These are phyloP conservation scores for Fusarium sp. DNA, from an alignment of 2,329 filamentous ascomycete genomes.

Conservation along the genomic window DNA sequence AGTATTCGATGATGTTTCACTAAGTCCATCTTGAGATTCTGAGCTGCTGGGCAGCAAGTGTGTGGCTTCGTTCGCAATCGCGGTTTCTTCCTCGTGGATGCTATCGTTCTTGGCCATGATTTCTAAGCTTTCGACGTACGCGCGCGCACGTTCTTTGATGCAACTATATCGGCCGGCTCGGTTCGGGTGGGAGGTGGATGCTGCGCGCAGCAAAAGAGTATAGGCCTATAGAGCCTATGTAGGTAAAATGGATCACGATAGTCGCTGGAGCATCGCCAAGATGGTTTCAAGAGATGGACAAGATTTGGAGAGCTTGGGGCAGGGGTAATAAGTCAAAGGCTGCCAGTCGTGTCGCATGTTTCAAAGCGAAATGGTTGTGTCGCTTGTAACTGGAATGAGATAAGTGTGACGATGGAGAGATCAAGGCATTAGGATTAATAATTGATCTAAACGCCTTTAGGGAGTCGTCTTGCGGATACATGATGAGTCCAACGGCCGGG, in stretches of 20 bases:
- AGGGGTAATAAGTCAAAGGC: background rate
- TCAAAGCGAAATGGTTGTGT: constrained; percentile 20
- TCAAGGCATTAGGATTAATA: constrained; percentile 36
- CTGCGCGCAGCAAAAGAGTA: constrained; percentile 18
- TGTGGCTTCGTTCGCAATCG: constrained; percentile 51
- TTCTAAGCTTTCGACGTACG: background rate
- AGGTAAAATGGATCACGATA: constrained; percentile 16
- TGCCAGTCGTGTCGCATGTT: constrained; percentile 24
- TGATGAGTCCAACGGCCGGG: constrained; percentile 39
- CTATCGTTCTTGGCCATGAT: constrained; percentile 23
- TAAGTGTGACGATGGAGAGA: constrained; percentile 38
- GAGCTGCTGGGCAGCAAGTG: constrained; percentile 52
- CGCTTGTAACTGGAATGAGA: constrained; percentile 33
- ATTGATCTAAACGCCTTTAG: constrained; percentile 26
- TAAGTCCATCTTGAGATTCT: constrained; percentile 19
- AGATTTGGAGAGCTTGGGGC: background rate
- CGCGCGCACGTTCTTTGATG: background rate
- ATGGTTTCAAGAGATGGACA: constrained; percentile 3
- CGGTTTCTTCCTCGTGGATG: constrained; percentile 15
- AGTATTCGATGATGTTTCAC: constrained; percentile 31
- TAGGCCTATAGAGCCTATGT: constrained; percentile 21
- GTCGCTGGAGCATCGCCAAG: constrained; percentile 31
- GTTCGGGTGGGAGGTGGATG: background rate
- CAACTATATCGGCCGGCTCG: constrained; percentile 1
- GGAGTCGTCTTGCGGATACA: constrained; percentile 31